Evolutionary conservation across 495 filamentous ascomycete species (phyloP).

Genomic region (Cudoniella acicularis): DNA sequence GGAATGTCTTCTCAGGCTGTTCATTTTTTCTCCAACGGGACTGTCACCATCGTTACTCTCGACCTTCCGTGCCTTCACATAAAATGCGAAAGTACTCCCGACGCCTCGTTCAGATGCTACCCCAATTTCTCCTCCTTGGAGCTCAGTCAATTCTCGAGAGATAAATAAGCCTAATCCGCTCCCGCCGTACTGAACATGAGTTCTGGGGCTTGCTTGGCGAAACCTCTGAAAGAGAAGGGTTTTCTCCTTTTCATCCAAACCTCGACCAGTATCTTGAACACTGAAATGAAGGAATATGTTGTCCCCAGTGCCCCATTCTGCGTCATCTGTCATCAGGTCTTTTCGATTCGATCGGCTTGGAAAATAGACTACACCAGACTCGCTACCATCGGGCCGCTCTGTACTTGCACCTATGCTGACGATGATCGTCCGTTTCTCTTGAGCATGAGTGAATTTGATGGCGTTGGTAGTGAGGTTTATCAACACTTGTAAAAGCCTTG

Average conservation of each 20-base stretch:
- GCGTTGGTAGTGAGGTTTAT: constrained; percentile 78
- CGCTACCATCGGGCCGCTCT: constrained; percentile 42
- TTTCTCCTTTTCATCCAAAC: constrained; percentile 68
- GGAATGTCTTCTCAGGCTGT: constrained; percentile 9
- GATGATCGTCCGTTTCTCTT: constrained; percentile 56
- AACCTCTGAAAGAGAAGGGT: constrained; percentile 77
- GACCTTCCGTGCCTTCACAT: constrained; percentile 46
- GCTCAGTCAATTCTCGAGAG: constrained; percentile 68
- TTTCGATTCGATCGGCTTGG: constrained; percentile 49
- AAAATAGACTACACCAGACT: constrained; percentile 45
- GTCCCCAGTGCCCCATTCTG: constrained; percentile 68
- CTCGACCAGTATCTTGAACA: constrained; percentile 75
- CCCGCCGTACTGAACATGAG: constrained; percentile 78
- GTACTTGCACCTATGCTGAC: constrained; percentile 67
- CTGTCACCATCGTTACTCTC: constrained; percentile 14
- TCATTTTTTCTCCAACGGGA: constrained; percentile 13
- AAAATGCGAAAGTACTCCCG: constrained; percentile 85
- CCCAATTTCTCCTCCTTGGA: constrained; percentile 83
- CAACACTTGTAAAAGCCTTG: constrained; percentile 71
- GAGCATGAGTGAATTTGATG: constrained; percentile 72
- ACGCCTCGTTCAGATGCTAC: constrained; percentile 66
- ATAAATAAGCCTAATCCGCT: constrained; percentile 83
- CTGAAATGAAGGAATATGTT: constrained; percentile 68
- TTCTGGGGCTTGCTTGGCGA: constrained; percentile 71
- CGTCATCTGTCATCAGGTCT: constrained; percentile 46